phyloP scores from a whole-genome alignment of 1,284 basidiomycete genomes.

The Cystobasidium sp. region DNA sequence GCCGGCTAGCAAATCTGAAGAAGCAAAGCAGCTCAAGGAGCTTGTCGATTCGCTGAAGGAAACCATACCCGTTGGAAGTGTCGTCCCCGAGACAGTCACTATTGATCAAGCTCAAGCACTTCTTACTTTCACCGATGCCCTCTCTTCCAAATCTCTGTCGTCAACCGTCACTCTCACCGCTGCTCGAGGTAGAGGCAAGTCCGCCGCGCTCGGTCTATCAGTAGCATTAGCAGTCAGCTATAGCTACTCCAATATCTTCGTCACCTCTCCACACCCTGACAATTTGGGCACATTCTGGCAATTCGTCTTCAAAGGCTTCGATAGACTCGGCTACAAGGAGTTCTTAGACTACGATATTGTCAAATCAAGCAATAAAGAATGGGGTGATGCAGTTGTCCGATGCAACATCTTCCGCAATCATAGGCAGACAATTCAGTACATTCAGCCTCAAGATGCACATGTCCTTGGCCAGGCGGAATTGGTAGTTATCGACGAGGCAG shows the following conservation, averaged over 20 bases:
- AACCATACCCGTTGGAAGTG: conserved; percentile 84
- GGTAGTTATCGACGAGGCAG: conserved; percentile 97
- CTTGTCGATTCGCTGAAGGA: conserved; percentile 80
- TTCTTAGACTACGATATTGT: conserved; percentile 96
- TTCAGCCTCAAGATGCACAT: conserved; percentile 95
- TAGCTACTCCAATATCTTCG: conserved; percentile 97
- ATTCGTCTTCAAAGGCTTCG: conserved; percentile 96
- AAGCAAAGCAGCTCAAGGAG: conserved; percentile 69
- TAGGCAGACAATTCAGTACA: conserved; percentile 96
- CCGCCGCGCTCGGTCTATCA: conserved; percentile 89
- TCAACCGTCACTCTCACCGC: conserved; percentile 96
- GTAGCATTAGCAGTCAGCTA: conserved; percentile 91
- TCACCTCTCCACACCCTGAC: conserved; percentile 95
- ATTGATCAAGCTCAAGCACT: conserved; percentile 83
- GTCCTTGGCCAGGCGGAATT: conserved; percentile 97
- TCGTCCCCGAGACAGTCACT: conserved; percentile 90
- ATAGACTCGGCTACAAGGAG: conserved; percentile 93
- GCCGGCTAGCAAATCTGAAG: conserved; percentile 50
- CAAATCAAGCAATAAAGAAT: conserved; percentile 90
- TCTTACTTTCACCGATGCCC: conserved; percentile 88
- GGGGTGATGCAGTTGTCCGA: conserved; percentile 92
- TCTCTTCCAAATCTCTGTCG: conserved; percentile 87
- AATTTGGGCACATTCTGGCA: conserved; percentile 98
- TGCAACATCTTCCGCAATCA: conserved; percentile 94
- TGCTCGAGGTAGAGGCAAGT: conserved; percentile 93